Conservation (phyloP, 306 rosid genomes). For the Gynostemma pentaphyllum region DNA sequence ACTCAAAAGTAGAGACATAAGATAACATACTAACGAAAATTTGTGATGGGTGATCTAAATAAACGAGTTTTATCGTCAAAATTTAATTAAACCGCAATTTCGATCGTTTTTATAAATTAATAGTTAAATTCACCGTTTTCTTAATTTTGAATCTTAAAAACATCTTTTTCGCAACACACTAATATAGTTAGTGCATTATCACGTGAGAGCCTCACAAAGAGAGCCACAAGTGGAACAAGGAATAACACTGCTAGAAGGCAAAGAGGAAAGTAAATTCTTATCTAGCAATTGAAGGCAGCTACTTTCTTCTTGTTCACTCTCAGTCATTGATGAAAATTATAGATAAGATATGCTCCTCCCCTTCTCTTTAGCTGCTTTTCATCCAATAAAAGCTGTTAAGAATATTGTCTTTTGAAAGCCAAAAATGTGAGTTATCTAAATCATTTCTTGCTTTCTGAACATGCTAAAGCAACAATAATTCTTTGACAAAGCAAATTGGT, state of each 20-base stretch:
- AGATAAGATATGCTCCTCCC: conserved; percentile 16
- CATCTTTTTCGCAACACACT: no score
- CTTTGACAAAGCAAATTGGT: not conserved
- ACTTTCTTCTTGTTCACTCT: conserved; percentile 2
- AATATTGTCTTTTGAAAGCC: not conserved
- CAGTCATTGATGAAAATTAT: not conserved
- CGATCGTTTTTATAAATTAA: no score
- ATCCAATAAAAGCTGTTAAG: not conserved
- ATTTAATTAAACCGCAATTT: no score
- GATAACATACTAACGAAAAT: no score
- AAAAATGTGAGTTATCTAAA: not conserved
- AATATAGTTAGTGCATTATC: not conserved
- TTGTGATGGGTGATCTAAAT: no score
- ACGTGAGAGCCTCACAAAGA: not conserved
- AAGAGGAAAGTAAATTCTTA: conserved; percentile 5
- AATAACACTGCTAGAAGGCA: not conserved
- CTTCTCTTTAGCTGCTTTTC: conserved; percentile 2
- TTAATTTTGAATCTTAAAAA: no score
- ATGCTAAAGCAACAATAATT: not conserved
- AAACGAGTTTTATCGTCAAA: no score
- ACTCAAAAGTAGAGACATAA: no score
- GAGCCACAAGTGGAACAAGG: not conserved
- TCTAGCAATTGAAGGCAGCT: conserved; percentile 12
- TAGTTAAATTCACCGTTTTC: no score
- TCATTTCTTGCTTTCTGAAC: not conserved